Conservation (phyloP, 164 flowering plant genomes). For the Taxillus chinensis region DNA sequence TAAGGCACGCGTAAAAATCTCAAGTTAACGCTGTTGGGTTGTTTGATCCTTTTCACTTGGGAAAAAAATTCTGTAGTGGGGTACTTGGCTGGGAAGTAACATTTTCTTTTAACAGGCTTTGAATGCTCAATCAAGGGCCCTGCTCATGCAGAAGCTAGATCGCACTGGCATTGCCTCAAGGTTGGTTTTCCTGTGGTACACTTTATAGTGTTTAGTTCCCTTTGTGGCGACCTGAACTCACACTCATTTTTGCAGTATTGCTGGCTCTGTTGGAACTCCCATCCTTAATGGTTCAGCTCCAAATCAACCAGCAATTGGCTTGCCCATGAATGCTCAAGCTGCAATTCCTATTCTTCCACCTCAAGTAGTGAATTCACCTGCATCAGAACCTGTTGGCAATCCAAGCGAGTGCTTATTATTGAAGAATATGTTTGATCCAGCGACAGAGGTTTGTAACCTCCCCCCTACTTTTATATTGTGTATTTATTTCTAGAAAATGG, state of each 20-base stretch:
- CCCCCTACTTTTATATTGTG: conserved; percentile 2
- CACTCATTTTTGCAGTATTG: conserved; percentile 39
- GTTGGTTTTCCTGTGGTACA: conserved; percentile 22
- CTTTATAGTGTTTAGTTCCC: background rate
- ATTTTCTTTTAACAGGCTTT: conserved; percentile 46
- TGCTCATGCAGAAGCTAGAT: conserved; percentile 81
- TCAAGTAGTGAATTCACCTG: conserved; percentile 20
- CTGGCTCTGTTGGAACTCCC: conserved; percentile 63
- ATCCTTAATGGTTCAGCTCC: conserved; percentile 48
- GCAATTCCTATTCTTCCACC: conserved; percentile 31
- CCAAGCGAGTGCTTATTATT: conserved; percentile 67
- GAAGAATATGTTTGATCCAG: conserved; percentile 95
- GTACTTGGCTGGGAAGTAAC: background rate
- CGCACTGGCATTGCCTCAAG: conserved; percentile 79
- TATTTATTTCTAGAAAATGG: background rate
- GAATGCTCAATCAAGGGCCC: conserved; percentile 89
- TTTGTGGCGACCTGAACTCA: background rate
- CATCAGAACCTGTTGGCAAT: conserved; percentile 50
- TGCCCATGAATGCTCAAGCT: conserved; percentile 41
- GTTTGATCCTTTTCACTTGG: too few species aligned
- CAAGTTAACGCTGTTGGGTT: too few species aligned
- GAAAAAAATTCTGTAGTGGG: too few species aligned
- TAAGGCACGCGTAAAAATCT: too few species aligned
- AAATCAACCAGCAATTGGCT: conserved; percentile 26
- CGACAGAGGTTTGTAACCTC: conserved; percentile 50